A percentile compares a stretch with the other conserved stretches of the same genome.
phyloP scores from a whole-genome alignment of 305 asterid genomes.

The Euphrasia arctica region DNA sequence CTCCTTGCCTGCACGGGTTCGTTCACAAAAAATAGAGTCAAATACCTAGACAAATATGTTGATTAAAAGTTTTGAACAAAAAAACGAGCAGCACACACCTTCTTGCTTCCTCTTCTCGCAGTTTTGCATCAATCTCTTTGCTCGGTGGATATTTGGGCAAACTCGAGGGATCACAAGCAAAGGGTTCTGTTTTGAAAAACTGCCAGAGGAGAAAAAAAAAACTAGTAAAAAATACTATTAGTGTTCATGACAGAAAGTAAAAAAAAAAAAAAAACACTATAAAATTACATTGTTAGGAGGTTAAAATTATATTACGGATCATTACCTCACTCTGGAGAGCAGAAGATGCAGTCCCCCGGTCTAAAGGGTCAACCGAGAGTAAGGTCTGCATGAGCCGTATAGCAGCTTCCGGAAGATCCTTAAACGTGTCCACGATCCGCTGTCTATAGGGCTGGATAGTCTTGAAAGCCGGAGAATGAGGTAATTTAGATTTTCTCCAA shows the following conservation, averaged over 20 bases:
- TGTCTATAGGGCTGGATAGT: slow-evolving; percentile 72
- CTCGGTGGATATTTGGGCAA: slow-evolving; percentile 75
- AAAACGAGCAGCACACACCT: slow-evolving; percentile 34
- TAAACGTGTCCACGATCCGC: slow-evolving; percentile 71
- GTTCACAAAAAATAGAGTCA: slow-evolving; percentile 26
- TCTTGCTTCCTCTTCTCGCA: slow-evolving; percentile 70
- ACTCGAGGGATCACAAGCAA: slow-evolving; percentile 72
- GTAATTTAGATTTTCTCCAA: slow-evolving; percentile 70
- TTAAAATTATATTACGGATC: too few species aligned
- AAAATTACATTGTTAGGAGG: too few species aligned
- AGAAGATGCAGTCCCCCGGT: slow-evolving; percentile 68
- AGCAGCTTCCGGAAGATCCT: slow-evolving; percentile 67
- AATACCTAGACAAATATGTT: neutral
- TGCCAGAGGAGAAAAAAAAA: slow-evolving; percentile 22
- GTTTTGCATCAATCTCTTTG: slow-evolving; percentile 74
- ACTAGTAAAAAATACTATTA: neutral
- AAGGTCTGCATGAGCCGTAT: slow-evolving; percentile 62
- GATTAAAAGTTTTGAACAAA: slow-evolving; percentile 8
- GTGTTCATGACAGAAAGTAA: too few species aligned
- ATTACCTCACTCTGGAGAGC: slow-evolving; percentile 75
- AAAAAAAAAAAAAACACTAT: too few species aligned
- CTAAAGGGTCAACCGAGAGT: slow-evolving; percentile 79
- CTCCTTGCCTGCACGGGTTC: slow-evolving; percentile 50
- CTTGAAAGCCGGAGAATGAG: slow-evolving; percentile 71
- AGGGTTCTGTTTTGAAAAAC: slow-evolving; percentile 62